phyloP scores from a whole-genome alignment of 2,329 filamentous ascomycete genomes.

The Gaeumannomyces tritici region DNA sequence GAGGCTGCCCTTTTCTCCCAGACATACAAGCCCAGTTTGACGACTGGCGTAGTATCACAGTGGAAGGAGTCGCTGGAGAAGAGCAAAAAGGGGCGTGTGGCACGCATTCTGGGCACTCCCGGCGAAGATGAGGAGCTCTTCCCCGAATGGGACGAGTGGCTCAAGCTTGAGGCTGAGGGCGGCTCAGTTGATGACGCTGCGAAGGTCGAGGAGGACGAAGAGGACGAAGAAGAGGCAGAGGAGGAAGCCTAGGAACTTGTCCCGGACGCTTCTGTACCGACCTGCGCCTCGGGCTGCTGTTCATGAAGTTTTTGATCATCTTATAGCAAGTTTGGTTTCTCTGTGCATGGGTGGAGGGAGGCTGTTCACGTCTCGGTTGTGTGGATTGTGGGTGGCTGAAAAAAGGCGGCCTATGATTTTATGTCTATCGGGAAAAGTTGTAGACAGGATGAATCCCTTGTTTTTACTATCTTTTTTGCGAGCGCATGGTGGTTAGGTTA shows the following conservation, averaged over 20 bases:
- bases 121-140: slow-evolving; percentile 82
- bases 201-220: slow-evolving; percentile 15
- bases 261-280: not conserved
- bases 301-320: not conserved
- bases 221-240: slow-evolving; percentile 11
- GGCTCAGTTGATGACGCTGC: slow-evolving; percentile 25
- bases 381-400: not conserved
- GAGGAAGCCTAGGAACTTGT: slow-evolving; percentile 5
- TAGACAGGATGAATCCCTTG: not conserved
- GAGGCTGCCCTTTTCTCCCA: slow-evolving; percentile 90
- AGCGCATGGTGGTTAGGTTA: no score
- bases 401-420: not conserved
- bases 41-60: slow-evolving; percentile 54
- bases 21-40: slow-evolving; percentile 82
- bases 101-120: slow-evolving; percentile 73
- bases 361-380: not conserved
- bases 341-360: no score
- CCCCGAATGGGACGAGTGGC: slow-evolving; percentile 90
- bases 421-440: slow-evolving; percentile 2
- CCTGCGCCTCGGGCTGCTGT: not conserved
- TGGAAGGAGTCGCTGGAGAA: slow-evolving; percentile 86
- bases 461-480: not conserved
- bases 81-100: slow-evolving; percentile 74
- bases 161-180: slow-evolving; percentile 70
- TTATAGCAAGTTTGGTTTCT: not conserved